Percentiles rank a stretch among this genome's conserved stretches.
phyloP scores from a whole-genome alignment of 2,329 filamentous ascomycete species.

The Diaporthe sp. region DNA sequence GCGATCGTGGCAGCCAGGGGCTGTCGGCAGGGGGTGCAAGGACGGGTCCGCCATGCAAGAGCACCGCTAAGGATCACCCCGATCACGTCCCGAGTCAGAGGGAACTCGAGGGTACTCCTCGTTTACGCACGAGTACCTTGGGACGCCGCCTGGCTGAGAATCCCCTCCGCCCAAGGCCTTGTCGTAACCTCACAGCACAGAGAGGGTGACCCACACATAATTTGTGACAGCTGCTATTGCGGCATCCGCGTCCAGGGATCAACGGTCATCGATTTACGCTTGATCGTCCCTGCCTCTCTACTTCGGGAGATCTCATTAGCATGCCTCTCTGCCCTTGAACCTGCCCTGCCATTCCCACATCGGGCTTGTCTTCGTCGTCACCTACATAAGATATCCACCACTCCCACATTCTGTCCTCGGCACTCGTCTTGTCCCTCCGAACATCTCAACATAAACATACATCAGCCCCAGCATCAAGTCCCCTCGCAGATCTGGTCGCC shows the following conservation, averaged over 20 bases:
- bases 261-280: constrained; percentile 62
- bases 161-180: constrained; percentile 56
- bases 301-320: constrained; percentile 49
- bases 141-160: constrained; percentile 48
- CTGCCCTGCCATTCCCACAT: constrained; percentile 40
- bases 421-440: constrained; percentile 42
- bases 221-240: constrained; percentile 67
- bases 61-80: constrained; percentile 50
- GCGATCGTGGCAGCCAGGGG: constrained; percentile 38
- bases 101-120: constrained; percentile 47
- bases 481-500: constrained; percentile 26
- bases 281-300: constrained; percentile 60
- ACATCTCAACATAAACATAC: constrained; percentile 48
- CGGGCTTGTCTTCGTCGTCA: constrained; percentile 40
- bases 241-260: constrained; percentile 60
- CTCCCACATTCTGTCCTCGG: constrained; percentile 49
- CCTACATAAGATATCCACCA: constrained; percentile 61
- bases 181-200: constrained; percentile 48
- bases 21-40: constrained; percentile 38
- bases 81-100: constrained; percentile 57
- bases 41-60: constrained; percentile 43
- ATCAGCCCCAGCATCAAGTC: constrained; percentile 30
- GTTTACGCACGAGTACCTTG: constrained; percentile 44
- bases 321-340: constrained; percentile 46
- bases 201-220: constrained; percentile 63